Conservation (phyloP, 805 yeast genomes). For the Saturnispora silvae region DNA sequence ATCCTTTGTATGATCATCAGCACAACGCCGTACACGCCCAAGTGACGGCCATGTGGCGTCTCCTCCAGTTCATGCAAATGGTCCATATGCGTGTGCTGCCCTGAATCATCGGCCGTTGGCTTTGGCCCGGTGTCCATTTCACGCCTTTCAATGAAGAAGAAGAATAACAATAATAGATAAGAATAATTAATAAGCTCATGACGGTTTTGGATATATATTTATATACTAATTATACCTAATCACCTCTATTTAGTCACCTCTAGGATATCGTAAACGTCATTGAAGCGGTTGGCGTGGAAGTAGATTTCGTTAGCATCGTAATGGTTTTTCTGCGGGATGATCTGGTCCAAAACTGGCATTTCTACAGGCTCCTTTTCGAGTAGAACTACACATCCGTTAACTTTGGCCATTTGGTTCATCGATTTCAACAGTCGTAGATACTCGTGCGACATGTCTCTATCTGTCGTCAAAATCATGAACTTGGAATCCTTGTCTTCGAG, state of each 20-base stretch:
- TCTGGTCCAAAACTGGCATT: not conserved
- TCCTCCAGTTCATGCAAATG: constrained; percentile 31
- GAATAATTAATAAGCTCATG: no score
- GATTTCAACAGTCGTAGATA: constrained; percentile 18
- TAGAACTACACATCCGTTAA: constrained; percentile 17
- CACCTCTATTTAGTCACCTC: no score
- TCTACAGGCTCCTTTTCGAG: constrained; percentile 6
- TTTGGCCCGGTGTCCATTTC: not conserved
- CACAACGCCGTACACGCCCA: constrained; percentile 59
- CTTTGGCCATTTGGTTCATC: constrained; percentile 7
- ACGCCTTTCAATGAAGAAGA: not conserved
- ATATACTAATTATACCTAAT: no score
- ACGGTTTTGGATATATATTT: no score
- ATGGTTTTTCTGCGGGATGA: not conserved
- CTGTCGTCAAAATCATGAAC: constrained; percentile 17
- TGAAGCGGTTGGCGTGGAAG: constrained; percentile 14
- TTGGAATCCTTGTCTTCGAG: constrained; percentile 9
- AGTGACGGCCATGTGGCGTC: constrained; percentile 64
- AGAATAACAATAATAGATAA: no score
- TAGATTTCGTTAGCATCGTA: constrained; percentile 14
- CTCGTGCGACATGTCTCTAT: constrained; percentile 18
- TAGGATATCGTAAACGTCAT: constrained; percentile 16
- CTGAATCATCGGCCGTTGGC: not conserved
- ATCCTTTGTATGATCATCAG: constrained; percentile 58
- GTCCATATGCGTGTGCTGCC: not conserved